Evolutionary conservation across 1,284 basidiomycete species (phyloP), one percentile per base, ranked within the genome.

Genomic region (Earliella scabrosa): DNA sequence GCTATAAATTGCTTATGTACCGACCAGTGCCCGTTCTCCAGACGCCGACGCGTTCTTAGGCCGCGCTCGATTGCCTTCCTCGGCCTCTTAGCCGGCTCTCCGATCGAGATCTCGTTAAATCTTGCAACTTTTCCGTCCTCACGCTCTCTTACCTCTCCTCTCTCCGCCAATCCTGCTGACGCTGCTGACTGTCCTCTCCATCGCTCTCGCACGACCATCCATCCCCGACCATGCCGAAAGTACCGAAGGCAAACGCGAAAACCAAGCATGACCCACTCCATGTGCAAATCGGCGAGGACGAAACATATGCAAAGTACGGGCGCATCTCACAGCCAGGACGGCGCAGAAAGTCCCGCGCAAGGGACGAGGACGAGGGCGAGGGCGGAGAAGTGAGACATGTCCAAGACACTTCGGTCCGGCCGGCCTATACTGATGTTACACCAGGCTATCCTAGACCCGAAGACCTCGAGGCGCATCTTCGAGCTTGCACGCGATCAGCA

Each of bases 401-500:
- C 16, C 34, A 11, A 2, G 11, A 8, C 35, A 13, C 27, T 32
- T n/a, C n/a, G n/a, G n/a, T n/a, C n/a, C n/a, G n/a, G 18, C 21
- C 35, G 14, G 21, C 40, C 8, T 35, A 8, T 27, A 39, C 45
- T 18, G 7, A n/a, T 10, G 36, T 52, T 13, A 40, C 31, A 10
- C 5, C 52, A 95, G 92, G 79, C 76, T 41, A 87, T 88, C 10
- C 77, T 97, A 59, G 93, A 96, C 70, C 85, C 92, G 5, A 93
- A 93, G 73, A 90, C 90, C 18, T 97, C 94, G 1, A 82, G 84
- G 60, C 92, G 89, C 67, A 98, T 99, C 56, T 90, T 99, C 65
- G 88, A 95, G 68, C 85, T 99, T 53, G 97, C 97, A 11, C 83
- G 87, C 66, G 90, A 93, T 65, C 97, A 99, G 74, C 96, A 98